Base-by-base conservation (phyloP, 768 basidiomycete species). In the Chlorophyllum brunneum region DNA sequence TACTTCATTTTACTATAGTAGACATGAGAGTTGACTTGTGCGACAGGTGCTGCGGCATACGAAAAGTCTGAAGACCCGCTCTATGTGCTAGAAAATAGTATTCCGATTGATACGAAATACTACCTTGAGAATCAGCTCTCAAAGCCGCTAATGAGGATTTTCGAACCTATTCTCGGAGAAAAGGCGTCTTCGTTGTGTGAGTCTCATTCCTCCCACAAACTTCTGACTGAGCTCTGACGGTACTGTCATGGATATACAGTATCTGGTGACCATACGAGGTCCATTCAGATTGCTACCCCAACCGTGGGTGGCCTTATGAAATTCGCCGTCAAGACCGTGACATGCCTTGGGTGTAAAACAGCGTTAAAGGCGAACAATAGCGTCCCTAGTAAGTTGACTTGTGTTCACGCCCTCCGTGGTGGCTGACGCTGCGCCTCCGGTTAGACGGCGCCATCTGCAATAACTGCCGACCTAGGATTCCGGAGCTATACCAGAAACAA, bases 61-160 rank as follows among this genome's bases (percentile, higher is more conserved):
- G 95, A 98, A 65, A 98, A 98, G 67, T 98, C 95, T 0, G 97
- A 99, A 65, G 97, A 98, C 60, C 97, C 97, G 0, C 77, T 99
- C 48, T 98, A 92, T 62, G 97, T 98, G 13, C 79, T 99, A 18
- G 97, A 99, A 67, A 93, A 99, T 68, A 99, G 93, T 65, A 82
- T 99, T 37, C 97, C 97, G 0, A 95, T 99, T 56, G 97, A 99
- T 63, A 98, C 97, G 4, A 87, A 90, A 63, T 98, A 99, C 67
- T 99, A 98, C 65, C 82, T 99, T 42, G 95, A 99, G 53, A 98
- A 98, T 61, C 97, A 99, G 64, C 81, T 99, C 0, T 92, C 94
- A 1, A 98, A 98, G 65, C 97, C 97, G 6, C 75, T 99, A 1
- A 81, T 98, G 85, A 80, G 97, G 55, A 99, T 99, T 57, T 98